These are phyloP conservation scores for Cordyceps cicadae DNA, from an alignment of 2,329 filamentous ascomycete species.

Conservation along the genomic window DNA sequence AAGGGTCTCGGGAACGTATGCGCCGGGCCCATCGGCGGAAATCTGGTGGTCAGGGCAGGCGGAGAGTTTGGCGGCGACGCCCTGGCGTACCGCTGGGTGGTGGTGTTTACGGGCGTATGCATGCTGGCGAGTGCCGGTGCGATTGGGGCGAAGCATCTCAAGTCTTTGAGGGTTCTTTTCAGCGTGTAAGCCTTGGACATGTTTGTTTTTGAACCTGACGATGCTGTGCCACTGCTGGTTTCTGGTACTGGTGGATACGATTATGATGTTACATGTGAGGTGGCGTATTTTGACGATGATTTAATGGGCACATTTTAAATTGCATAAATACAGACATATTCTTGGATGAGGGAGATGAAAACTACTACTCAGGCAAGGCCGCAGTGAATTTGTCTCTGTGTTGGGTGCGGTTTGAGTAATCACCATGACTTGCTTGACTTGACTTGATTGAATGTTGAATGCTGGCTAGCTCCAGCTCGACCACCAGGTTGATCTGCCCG, in stretches of 20 bases:
- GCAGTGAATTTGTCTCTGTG: too few relatives aligned
- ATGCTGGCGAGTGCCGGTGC: conserved; percentile 6
- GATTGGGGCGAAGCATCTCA: background rate
- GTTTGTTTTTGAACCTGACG: background rate
- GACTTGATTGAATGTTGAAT: too few relatives aligned
- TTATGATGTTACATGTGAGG: background rate
- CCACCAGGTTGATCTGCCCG: too few relatives aligned
- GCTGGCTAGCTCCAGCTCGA: too few relatives aligned
- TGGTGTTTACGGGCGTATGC: conserved; percentile 1
- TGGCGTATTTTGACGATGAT: background rate
- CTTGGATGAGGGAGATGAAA: too few relatives aligned
- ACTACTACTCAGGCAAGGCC: too few relatives aligned
- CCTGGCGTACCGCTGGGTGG: conserved; percentile 1
- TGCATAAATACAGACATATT: background rate
- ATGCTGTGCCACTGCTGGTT: background rate
- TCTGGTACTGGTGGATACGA: background rate
- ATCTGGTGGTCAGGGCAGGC: conserved; percentile 14
- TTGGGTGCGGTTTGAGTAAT: too few relatives aligned
- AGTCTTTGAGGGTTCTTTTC: background rate
- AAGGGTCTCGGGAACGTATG: conserved; percentile 26
- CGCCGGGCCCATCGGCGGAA: conserved; percentile 22
- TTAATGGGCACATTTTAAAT: background rate
- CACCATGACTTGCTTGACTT: too few relatives aligned
- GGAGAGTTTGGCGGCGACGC: background rate
- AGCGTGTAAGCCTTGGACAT: background rate